Conservation (phyloP, 2,329 filamentous ascomycete genomes). For the Botryotinia globosa region DNA sequence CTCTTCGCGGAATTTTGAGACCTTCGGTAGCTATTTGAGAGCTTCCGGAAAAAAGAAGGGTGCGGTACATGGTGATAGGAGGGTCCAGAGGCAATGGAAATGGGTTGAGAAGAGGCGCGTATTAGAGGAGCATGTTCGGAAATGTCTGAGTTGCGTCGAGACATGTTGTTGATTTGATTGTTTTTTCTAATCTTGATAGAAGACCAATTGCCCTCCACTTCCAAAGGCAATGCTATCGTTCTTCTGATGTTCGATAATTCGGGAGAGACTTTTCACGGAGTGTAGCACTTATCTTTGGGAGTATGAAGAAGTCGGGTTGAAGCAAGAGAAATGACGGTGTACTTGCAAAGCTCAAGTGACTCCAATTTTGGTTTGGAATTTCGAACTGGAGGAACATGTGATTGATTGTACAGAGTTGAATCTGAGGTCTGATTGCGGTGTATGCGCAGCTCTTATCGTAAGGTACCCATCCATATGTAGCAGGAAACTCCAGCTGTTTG, state of each 20-base stretch:
- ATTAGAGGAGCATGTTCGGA: slow-evolving; percentile 17
- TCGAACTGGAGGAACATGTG: neutral
- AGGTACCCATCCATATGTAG: slow-evolving; percentile 1
- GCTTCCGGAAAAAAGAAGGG: neutral
- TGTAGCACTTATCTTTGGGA: neutral
- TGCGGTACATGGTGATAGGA: slow-evolving; percentile 19
- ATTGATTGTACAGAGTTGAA: neutral
- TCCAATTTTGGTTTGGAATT: neutral
- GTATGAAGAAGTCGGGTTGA: neutral
- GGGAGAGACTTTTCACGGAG: neutral
- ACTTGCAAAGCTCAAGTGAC: neutral
- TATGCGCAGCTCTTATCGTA: slow-evolving; percentile 10
- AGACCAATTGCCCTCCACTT: neutral
- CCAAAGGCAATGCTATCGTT: neutral
- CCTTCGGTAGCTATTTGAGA: slow-evolving; percentile 14
- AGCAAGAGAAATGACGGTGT: neutral
- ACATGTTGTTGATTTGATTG: slow-evolving; percentile 10
- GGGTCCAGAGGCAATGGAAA: slow-evolving; percentile 10
- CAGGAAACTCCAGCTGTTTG: slow-evolving; percentile 14
- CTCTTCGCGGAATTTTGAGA: neutral
- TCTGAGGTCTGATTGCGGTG: slow-evolving; percentile 3
- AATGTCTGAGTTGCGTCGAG: slow-evolving; percentile 7
- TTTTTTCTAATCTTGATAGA: neutral
- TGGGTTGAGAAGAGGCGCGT: slow-evolving; percentile 11
- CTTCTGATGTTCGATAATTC: neutral